Evolutionary conservation across 371 early-diverging fungal species (phyloP), one percentile per base, ranked within the genome.

Genomic region (Pancytospora philotis): DNA sequence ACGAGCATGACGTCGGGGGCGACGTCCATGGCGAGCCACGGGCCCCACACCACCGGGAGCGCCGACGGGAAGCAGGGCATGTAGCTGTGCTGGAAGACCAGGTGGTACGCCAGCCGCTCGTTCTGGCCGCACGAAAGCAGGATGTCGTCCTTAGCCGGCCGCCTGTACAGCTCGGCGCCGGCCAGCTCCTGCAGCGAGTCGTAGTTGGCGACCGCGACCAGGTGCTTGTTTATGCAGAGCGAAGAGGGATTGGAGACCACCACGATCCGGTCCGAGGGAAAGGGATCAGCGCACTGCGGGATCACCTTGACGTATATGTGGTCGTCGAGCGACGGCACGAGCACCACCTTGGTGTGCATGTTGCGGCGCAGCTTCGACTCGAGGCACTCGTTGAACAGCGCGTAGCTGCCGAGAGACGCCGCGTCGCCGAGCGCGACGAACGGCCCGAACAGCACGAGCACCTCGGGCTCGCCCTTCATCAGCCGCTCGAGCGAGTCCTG

Each of bases 1-100:
- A 58, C 52, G 34, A 77, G 55, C 50, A 59, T 74, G 32, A 74
- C 30, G 59, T 77, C 71, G 4, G 77, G 77, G n/a, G 59, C 19
- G 0, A 66, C 31, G 0, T 39, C 27, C 71, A 71, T 67, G 22
- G 57, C 19, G 27, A 77, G 41, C 31, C 22, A 30, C 19, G 56
- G 49, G 48, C 51, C 35, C 52, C 56, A 71, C 0, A 32, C 31
- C 0, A 77, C 61, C 45, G 34, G 27, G 3, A 28, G 55, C 63
- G 39, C 63, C 0, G 71, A 50, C 10, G 69, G 63, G 34, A 77
- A 64, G 8, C 68, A 55, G 8, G 77, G 77, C 1, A 71, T n/a
- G 62, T 65, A 77, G 3, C 57, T 49, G 37, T 53, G 38, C 52
- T 77, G 77, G 57, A 71, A 77, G 8, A 77, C 36, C 1, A 68